phyloP scores from a whole-genome alignment of 129 eudicot genomes.

The Sambucus nigra region DNA sequence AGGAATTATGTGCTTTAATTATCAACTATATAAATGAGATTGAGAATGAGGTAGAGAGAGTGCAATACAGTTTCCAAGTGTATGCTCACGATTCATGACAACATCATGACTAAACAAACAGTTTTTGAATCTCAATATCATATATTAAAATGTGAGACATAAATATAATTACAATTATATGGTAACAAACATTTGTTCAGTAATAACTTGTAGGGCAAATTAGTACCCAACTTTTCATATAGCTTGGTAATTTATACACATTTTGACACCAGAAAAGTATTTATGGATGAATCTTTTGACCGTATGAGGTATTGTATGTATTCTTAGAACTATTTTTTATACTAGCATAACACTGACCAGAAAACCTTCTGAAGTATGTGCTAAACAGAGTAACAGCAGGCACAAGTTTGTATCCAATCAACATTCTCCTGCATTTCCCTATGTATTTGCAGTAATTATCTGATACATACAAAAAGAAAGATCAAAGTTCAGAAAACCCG shows the following conservation, averaged over 20 bases:
- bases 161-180: too few species aligned
- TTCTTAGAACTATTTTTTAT: neutral
- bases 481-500: constrained; percentile 4
- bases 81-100: too few species aligned
- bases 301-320: neutral
- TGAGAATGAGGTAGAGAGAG: too few species aligned
- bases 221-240: neutral
- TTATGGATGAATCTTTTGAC: neutral
- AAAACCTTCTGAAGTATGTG: neutral
- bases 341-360: neutral
- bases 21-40: too few species aligned
- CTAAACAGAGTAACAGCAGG: neutral
- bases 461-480: neutral
- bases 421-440: neutral
- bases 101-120: too few species aligned
- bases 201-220: neutral
- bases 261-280: neutral
- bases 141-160: too few species aligned
- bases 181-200: neutral
- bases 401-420: neutral
- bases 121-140: too few species aligned
- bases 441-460: constrained; percentile 3
- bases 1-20: too few species aligned
- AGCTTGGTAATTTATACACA: neutral
- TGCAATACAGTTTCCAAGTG: too few species aligned